These are phyloP conservation scores for Phaffia rhodozyma DNA, from an alignment of 1,284 basidiomycete species.

Conservation along the genomic window DNA sequence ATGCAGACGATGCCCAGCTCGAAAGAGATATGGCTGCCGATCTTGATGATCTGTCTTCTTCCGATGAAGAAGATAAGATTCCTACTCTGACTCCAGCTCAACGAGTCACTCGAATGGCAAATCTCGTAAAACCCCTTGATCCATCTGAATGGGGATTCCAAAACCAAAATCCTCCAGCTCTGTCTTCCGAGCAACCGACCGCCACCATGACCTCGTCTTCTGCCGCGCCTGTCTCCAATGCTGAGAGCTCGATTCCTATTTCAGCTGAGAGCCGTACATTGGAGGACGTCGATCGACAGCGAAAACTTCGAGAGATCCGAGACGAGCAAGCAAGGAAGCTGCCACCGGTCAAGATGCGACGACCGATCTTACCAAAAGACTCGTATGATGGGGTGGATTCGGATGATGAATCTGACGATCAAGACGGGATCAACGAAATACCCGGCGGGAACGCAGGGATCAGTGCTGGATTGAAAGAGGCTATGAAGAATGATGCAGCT, in stretches of 20 bases:
- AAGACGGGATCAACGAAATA: neutral
- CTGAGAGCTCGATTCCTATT: conserved; percentile 2
- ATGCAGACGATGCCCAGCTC: conserved; percentile 11
- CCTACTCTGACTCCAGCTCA: conserved; percentile 1
- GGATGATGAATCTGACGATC: conserved; percentile 14
- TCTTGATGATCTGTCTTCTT: neutral
- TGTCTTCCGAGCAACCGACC: neutral
- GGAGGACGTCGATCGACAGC: conserved; percentile 15
- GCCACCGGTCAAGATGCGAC: conserved; percentile 9
- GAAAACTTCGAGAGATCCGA: conserved; percentile 2
- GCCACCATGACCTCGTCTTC: neutral
- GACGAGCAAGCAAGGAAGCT: conserved; percentile 1
- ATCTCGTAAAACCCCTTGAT: conserved; percentile 2
- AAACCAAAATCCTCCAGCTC: conserved; percentile 4
- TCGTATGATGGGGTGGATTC: conserved; percentile 16
- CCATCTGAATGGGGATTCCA: conserved; percentile 9
- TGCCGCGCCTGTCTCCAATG: neutral
- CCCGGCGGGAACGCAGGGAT: neutral
- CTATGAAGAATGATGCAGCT: conserved; percentile 17
- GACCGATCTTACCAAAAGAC: conserved; percentile 11
- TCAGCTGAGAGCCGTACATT: neutral
- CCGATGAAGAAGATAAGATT: conserved; percentile 1
- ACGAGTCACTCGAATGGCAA: conserved; percentile 6
- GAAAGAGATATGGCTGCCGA: conserved; percentile 8
- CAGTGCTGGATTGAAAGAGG: conserved; percentile 18